A percentile compares a stretch with the other conserved stretches of the same genome.
Evolutionary conservation across 306 rosid genomes (phyloP).

Genomic region (Sesbania bispinosa): DNA sequence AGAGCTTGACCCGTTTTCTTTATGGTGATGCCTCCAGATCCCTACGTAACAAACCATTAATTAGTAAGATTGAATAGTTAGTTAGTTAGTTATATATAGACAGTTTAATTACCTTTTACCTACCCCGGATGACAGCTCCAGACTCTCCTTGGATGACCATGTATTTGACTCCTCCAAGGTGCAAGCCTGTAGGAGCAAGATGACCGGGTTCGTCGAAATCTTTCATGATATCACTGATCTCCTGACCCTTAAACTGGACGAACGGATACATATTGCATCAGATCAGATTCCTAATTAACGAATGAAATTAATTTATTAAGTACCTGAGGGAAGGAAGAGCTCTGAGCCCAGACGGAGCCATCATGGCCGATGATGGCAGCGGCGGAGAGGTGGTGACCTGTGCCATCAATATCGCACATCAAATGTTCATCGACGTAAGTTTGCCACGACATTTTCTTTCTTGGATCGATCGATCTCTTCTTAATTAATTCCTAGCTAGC

Average conservation of each 20-base stretch:
- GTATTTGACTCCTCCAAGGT: conserved; percentile 69
- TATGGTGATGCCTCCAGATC: conserved; percentile 89
- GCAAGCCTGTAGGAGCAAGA: conserved; percentile 95
- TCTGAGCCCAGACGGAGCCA: conserved; percentile 94
- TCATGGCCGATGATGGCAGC: conserved; percentile 85
- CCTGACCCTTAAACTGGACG: conserved; percentile 62
- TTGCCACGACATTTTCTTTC: conserved; percentile 79
- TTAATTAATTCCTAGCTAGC: too few relatives aligned
- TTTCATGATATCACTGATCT: conserved; percentile 58
- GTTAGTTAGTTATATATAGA: too few relatives aligned
- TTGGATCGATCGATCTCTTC: background rate
- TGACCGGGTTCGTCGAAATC: conserved; percentile 91
- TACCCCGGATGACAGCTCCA: conserved; percentile 94
- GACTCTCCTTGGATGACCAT: conserved; percentile 97
- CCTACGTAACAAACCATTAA: conserved; percentile 35
- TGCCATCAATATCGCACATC: conserved; percentile 96
- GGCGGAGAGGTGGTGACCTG: conserved; percentile 70
- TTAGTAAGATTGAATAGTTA: too few relatives aligned
- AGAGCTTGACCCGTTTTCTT: conserved; percentile 95
- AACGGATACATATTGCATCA: too few relatives aligned
- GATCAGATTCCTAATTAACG: too few relatives aligned
- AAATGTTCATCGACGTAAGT: conserved; percentile 90
- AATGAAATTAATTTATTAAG: background rate
- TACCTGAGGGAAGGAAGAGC: conserved; percentile 83
- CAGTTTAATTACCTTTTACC: conserved; percentile 84